Evolutionary conservation across 2,329 filamentous ascomycete species (phyloP), one percentile per base, ranked within the genome.

Genomic region (Aspergillus puulaauensis): DNA sequence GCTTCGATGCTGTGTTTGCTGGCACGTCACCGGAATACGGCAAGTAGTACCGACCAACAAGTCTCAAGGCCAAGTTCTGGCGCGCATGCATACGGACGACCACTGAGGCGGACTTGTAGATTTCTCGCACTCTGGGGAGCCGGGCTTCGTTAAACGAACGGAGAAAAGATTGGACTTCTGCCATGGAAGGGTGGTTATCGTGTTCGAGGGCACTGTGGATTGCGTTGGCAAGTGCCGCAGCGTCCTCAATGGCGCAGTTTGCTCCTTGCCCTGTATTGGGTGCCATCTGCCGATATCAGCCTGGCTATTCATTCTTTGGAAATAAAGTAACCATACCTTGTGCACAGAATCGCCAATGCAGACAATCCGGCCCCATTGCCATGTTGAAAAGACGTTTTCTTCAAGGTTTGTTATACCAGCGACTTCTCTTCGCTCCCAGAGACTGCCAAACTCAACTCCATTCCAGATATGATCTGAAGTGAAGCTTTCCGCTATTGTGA

Each of bases 201-300:
- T 39, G 41, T 44, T 40, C 24, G 14, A 17, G 17, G 9, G 47
- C 35, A 19, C 6, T 44, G 24, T 56, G 2, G 48, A 61, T 11
- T 12, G 19, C 14, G n/a, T 47, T 54, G 6, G 43, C 31, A 11
- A 54, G 41, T 17, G 19, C 41, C 46, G 73, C 73, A 6, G 69
- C 74, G 44, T 68, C 69, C 61, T 78, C 75, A 17, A 77, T 74
- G 2, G 74, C 73, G 24, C 64, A 66, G 56, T 77, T 77, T 3
- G 70, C 75, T 1, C 75, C 75, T 60, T 75, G 73, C 12, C 74
- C 75, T 11, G 63, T 51, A 35, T 71, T 73, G 1, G 69, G 67
- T 11, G 70, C 69, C 68, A 74, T 64, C 67, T 70, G 37, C 3
- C 12, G 2, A 37, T 9, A 17, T 44, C 19, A 19, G 19, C 19